Evolutionary conservation across 148 eudicot species (phyloP).

Genomic region (Cornus suecica): DNA sequence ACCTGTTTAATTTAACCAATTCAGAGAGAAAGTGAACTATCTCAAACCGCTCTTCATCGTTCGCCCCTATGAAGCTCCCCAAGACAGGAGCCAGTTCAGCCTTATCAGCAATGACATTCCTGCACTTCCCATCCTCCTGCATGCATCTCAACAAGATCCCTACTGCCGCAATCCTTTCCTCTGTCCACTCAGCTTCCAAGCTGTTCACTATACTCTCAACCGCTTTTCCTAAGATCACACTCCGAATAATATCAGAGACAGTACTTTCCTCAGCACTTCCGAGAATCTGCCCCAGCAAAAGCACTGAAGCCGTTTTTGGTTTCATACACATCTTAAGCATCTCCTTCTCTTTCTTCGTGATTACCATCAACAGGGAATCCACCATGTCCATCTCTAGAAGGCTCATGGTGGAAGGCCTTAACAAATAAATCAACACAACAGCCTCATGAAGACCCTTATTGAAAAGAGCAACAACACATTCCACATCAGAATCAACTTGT

Average conservation of each 20-base stretch:
- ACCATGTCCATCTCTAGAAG: constrained; percentile 36
- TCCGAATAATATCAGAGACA: constrained; percentile 19
- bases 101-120: constrained; percentile 44
- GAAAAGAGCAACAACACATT: constrained; percentile 43
- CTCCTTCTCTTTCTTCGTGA: constrained; percentile 20
- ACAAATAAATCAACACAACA: constrained; percentile 38
- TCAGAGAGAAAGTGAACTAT: constrained; percentile 46
- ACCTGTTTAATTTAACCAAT: constrained; percentile 47
- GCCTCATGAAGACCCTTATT: constrained; percentile 47
- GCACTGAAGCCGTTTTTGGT: constrained; percentile 38
- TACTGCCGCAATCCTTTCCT: constrained; percentile 40
- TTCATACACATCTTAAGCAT: constrained; percentile 30
- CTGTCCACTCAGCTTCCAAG: constrained; percentile 25
- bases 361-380: constrained; percentile 24
- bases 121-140: constrained; percentile 39
- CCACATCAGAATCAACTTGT: constrained; percentile 49
- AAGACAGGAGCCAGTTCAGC: constrained; percentile 36
- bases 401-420: constrained; percentile 24
- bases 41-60: constrained; percentile 41
- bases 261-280: constrained; percentile 25
- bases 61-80: constrained; percentile 32
- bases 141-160: constrained; percentile 40
- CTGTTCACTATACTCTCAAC: constrained; percentile 27
- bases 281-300: constrained; percentile 30
- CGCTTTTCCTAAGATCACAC: constrained; percentile 18